A percentile compares a stretch with the other conserved stretches of the same genome.
Evolutionary conservation across 129 eudicot genomes (phyloP).

Genomic region (Saposhnikovia divaricata): DNA sequence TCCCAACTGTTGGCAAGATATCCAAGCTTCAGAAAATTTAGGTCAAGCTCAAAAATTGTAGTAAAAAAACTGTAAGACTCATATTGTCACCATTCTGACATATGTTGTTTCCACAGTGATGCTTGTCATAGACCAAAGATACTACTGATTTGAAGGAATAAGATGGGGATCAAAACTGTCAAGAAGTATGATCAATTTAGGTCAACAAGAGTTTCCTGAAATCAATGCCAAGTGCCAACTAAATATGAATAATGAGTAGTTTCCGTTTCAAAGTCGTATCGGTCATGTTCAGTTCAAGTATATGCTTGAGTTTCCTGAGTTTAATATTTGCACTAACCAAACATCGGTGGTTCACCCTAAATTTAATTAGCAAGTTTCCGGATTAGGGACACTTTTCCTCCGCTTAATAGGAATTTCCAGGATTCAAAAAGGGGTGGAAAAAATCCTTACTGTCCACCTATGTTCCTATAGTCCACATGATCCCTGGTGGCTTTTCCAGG

Average conservation of each 20-base stretch:
- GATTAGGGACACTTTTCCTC: not conserved
- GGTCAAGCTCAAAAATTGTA: not conserved
- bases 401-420: not conserved
- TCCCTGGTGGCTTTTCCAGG: not conserved
- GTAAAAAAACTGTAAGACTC: not conserved
- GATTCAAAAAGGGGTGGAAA: not conserved
- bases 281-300: not conserved
- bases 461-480: not conserved
- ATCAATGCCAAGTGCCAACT: not conserved
- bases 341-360: not conserved
- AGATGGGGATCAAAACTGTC: not conserved
- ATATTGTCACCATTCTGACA: not conserved
- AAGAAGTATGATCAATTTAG: not conserved
- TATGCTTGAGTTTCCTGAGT: not conserved
- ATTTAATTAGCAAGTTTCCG: not conserved
- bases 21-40: slow-evolving; percentile 13
- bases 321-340: not conserved
- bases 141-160: not conserved
- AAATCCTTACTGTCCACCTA: not conserved
- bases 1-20: slow-evolving; percentile 78
- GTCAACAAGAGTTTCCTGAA: not conserved
- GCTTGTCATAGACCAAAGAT: not conserved
- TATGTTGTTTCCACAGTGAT: not conserved
- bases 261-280: not conserved
- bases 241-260: not conserved